phyloP scores from a whole-genome alignment of 768 basidiomycete species.

The Naematelia aurantialba region DNA sequence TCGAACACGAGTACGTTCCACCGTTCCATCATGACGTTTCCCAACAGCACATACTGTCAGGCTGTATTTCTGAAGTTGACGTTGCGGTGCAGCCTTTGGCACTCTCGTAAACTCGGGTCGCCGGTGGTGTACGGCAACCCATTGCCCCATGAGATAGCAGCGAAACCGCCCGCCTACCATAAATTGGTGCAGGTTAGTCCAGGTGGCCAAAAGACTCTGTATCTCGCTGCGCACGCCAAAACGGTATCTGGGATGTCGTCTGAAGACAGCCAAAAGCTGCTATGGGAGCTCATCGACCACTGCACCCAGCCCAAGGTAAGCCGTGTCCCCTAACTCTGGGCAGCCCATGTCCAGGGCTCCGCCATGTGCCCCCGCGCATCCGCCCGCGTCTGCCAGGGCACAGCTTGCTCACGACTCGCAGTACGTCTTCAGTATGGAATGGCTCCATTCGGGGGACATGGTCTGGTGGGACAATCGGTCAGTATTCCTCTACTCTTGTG shows the following conservation, averaged over 20 bases:
- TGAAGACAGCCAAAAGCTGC: conserved; percentile 20
- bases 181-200: neutral
- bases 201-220: conserved; percentile 15
- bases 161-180: neutral
- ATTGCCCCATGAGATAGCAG: neutral
- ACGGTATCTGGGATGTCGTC: conserved; percentile 7
- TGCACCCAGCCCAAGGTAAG: conserved; percentile 13
- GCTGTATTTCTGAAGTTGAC: neutral
- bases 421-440: neutral
- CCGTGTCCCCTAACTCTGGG: neutral
- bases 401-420: too few species aligned
- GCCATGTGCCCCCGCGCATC: too few species aligned
- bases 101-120: neutral
- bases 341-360: too few species aligned
- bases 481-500: neutral
- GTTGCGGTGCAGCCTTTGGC: neutral
- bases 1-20: conserved; percentile 8
- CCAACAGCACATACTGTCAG: too few species aligned
- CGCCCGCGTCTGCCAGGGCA: too few species aligned
- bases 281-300: conserved; percentile 14
- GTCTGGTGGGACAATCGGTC: neutral
- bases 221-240: conserved; percentile 25
- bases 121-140: neutral
- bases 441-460: neutral
- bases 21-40: too few species aligned